A percentile compares a stretch with the other conserved stretches of the same genome.
Evolutionary conservation across 2,329 filamentous ascomycete genomes (phyloP).

Genomic region (Madurella mycetomatis): DNA sequence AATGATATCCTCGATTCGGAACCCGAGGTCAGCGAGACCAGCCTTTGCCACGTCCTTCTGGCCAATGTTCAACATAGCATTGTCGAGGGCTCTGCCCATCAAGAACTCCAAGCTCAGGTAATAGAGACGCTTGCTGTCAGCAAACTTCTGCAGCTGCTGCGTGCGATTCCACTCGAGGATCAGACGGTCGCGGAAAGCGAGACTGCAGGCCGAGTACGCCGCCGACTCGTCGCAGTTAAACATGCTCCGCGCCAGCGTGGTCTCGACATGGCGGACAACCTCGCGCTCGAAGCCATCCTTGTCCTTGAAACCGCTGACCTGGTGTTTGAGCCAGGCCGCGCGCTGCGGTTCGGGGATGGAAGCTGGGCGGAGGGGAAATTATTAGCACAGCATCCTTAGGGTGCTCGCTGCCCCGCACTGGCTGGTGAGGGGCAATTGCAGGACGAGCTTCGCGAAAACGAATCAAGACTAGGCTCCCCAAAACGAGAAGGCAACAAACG

Average conservation of each 20-base stretch:
- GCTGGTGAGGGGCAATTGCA: slow-evolving; percentile 6
- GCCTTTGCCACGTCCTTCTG: slow-evolving; percentile 81
- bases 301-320: slow-evolving; percentile 64
- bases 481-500: background rate
- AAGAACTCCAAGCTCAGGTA: slow-evolving; percentile 96
- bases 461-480: no score
- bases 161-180: slow-evolving; percentile 98
- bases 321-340: slow-evolving; percentile 66
- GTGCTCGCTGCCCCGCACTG: slow-evolving; percentile 9
- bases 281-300: slow-evolving; percentile 84
- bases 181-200: slow-evolving; percentile 89
- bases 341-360: slow-evolving; percentile 85
- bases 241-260: slow-evolving; percentile 88
- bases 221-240: slow-evolving; percentile 98
- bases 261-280: slow-evolving; percentile 91
- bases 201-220: slow-evolving; percentile 82
- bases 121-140: slow-evolving; percentile 90
- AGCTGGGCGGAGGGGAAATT: slow-evolving; percentile 38
- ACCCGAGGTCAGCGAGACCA: slow-evolving; percentile 83
- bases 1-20: slow-evolving; percentile 95
- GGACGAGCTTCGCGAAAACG: no score
- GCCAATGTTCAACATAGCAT: slow-evolving; percentile 95
- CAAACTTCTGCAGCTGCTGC: slow-evolving; percentile 89
- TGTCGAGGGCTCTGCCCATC: slow-evolving; percentile 94
- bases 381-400: slow-evolving; percentile 7